A percentile compares a stretch with the other conserved stretches of the same genome.
phyloP scores from a whole-genome alignment of 2,329 filamentous ascomycete genomes.

The Alternaria burnsii region DNA sequence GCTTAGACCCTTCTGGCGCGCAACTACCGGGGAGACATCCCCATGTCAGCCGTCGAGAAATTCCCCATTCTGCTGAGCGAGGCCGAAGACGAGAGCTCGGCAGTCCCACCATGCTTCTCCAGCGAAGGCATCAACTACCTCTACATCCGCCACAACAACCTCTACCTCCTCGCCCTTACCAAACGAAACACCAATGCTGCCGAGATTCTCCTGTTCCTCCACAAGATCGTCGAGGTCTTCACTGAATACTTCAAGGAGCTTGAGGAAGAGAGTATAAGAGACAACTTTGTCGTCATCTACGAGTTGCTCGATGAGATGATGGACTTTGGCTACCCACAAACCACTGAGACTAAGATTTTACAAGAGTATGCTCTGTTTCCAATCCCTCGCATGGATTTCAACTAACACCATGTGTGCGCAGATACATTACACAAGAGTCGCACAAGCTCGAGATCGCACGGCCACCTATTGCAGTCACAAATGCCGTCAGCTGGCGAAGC shows the following conservation, averaged over 20 bases:
- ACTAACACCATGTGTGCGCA: slow-evolving; percentile 35
- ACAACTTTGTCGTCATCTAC: slow-evolving; percentile 99
- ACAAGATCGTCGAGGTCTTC: slow-evolving; percentile 98
- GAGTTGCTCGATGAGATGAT: slow-evolving; percentile 99
- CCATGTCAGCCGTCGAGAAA: slow-evolving; percentile 98
- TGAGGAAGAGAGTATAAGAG: slow-evolving; percentile 97
- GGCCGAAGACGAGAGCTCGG: slow-evolving; percentile 98
- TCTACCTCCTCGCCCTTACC: slow-evolving; percentile 95
- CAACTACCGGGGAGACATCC: slow-evolving; percentile 98
- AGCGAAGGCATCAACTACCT: slow-evolving; percentile 99
- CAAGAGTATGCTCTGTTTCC: slow-evolving; percentile 70
- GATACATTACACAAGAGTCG: slow-evolving; percentile 97
- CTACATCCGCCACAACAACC: slow-evolving; percentile 99
- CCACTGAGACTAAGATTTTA: slow-evolving; percentile 96
- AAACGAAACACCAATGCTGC: slow-evolving; percentile 99
- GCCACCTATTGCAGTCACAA: slow-evolving; percentile 96
- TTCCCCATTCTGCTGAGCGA: slow-evolving; percentile 96
- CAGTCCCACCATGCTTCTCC: slow-evolving; percentile 96
- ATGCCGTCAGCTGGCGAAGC: slow-evolving; percentile 96
- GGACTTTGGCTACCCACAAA: slow-evolving; percentile 99
- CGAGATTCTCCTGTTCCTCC: slow-evolving; percentile 96
- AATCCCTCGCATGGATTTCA: rapidly evolving
- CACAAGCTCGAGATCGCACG: slow-evolving; percentile 97
- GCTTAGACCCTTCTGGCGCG: slow-evolving; percentile 91
- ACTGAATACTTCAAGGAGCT: slow-evolving; percentile 99